These are phyloP conservation scores for Teunomyces funiuensis DNA, from an alignment of 805 yeast genomes.

Conservation along the genomic window DNA sequence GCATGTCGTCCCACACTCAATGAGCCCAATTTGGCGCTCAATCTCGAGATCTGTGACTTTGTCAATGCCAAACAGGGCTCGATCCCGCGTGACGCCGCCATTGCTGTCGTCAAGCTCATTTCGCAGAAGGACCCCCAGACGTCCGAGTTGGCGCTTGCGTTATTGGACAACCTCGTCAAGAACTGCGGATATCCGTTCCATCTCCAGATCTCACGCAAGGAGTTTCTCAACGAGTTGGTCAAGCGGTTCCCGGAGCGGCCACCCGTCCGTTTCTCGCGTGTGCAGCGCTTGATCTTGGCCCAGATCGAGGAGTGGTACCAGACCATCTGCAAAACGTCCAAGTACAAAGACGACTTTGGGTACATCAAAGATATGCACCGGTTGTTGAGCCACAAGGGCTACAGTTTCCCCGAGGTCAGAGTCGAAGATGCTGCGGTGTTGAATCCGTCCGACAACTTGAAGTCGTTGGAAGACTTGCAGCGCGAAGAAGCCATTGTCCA, in stretches of 20 bases:
- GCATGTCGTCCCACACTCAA: constrained; percentile 81
- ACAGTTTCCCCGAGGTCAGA: constrained; percentile 87
- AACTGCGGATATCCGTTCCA: constrained; percentile 98
- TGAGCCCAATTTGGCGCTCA: constrained; percentile 87
- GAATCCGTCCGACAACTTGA: constrained; percentile 83
- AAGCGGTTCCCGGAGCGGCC: constrained; percentile 94
- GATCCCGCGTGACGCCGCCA: constrained; percentile 89
- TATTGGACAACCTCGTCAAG: constrained; percentile 88
- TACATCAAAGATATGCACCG: constrained; percentile 96
- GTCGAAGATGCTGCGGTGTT: constrained; percentile 90
- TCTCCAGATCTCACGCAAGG: constrained; percentile 90
- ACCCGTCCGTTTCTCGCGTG: constrained; percentile 76
- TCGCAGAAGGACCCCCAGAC: constrained; percentile 83
- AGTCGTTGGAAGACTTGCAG: constrained; percentile 86
- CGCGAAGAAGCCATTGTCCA: constrained; percentile 91
- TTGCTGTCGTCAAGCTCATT: constrained; percentile 76
- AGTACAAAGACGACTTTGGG: constrained; percentile 88
- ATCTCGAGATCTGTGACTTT: constrained; percentile 89
- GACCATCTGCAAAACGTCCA: constrained; percentile 85
- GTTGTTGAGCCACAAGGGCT: constrained; percentile 84
- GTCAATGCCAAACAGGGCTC: constrained; percentile 91
- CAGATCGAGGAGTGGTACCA: constrained; percentile 97
- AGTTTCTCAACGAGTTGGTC: constrained; percentile 89
- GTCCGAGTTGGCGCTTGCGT: constrained; percentile 75
- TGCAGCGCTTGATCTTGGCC: constrained; percentile 81